A percentile compares a stretch with the other conserved stretches of the same genome.
Evolutionary conservation across 2,329 filamentous ascomycete genomes (phyloP).

Genomic region (Davidsoniella virescens): DNA sequence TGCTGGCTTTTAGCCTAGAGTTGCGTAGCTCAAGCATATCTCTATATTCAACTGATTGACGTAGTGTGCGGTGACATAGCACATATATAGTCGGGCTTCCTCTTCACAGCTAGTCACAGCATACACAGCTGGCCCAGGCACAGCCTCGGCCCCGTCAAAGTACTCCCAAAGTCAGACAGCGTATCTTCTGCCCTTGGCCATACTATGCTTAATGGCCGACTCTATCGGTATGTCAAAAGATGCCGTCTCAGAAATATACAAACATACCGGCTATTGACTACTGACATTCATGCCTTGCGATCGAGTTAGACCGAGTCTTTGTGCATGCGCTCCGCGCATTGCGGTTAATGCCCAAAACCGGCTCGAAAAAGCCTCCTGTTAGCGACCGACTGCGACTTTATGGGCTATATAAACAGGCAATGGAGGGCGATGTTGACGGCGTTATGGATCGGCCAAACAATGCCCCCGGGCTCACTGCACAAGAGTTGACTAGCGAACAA

Average conservation of each 20-base stretch:
- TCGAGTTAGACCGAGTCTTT: constrained; percentile 75
- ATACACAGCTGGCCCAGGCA: no score
- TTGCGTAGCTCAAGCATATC: no score
- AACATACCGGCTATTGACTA: neutral
- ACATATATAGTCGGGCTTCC: no score
- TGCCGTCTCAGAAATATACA: neutral
- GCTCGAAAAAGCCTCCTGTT: constrained; percentile 73
- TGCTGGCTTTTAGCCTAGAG: no score
- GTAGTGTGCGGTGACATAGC: no score
- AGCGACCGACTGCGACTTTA: constrained; percentile 79
- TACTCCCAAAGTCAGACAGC: no score
- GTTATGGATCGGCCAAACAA: constrained; percentile 70
- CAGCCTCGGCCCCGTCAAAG: no score
- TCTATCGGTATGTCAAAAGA: constrained; percentile 21
- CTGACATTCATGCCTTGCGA: neutral
- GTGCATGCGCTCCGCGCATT: constrained; percentile 98
- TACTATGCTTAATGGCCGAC: constrained; percentile 21
- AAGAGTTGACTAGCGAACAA: constrained; percentile 42
- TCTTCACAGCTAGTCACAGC: no score
- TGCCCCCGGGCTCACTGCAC: constrained; percentile 29
- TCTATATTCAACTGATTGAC: no score
- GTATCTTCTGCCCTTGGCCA: no score
- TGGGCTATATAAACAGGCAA: constrained; percentile 96
- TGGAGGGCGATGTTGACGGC: constrained; percentile 93
- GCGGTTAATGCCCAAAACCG: constrained; percentile 90